These are phyloP conservation scores for Tetrapisispora nanseiensis DNA, from an alignment of 805 yeast genomes.

Conservation along the genomic window DNA sequence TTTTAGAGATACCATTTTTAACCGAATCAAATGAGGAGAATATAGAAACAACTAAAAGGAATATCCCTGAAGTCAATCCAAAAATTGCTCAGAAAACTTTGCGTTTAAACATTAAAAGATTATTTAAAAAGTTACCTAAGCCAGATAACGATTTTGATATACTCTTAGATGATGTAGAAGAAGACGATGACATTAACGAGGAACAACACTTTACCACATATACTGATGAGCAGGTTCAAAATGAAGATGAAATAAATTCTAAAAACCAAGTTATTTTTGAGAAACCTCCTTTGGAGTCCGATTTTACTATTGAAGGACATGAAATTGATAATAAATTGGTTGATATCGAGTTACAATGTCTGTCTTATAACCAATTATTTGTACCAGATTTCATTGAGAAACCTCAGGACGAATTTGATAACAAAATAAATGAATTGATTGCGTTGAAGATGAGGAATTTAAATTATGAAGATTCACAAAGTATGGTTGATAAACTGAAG, in stretches of 20 bases:
- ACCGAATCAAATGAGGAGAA: neutral
- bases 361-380: slow-evolving; percentile 3
- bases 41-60: neutral
- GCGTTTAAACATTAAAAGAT: neutral
- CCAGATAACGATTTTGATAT: slow-evolving; percentile 42
- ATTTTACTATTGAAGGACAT: neutral
- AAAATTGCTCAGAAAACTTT: neutral
- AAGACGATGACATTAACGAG: slow-evolving; percentile 5
- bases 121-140: slow-evolving; percentile 30
- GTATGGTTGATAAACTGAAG: neutral
- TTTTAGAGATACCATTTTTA: slow-evolving; percentile 1
- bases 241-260: neutral
- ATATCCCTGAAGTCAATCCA: neutral
- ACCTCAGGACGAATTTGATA: slow-evolving; percentile 13
- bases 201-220: neutral
- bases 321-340: neutral
- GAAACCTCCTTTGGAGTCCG: neutral
- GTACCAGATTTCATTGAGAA: slow-evolving; percentile 12
- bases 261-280: neutral
- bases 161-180: slow-evolving; percentile 25
- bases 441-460: slow-evolving; percentile 6
- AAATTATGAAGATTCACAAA: slow-evolving; percentile 4
- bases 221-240: no score
- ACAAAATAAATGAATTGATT: slow-evolving; percentile 18
- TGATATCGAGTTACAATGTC: neutral